Evolutionary conservation across 352 stramenopile species (phyloP).

Genomic region (Globisporangium alternatum): DNA sequence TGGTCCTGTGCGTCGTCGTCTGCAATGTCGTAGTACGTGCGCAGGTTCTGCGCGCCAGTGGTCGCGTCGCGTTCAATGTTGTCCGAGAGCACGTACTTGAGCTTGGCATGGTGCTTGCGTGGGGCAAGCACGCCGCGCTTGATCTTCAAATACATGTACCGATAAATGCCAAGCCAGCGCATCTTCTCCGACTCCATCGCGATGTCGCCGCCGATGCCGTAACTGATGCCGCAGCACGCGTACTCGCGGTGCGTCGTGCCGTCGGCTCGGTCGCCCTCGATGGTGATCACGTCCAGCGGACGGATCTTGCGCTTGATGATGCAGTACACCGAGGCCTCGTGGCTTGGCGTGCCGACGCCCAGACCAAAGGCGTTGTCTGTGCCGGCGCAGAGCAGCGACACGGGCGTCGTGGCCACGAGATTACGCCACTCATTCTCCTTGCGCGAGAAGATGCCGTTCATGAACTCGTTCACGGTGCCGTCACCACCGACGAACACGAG

Average conservation of each 20-base stretch:
- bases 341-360: slow-evolving; percentile 61
- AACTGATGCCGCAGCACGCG: slow-evolving; percentile 73
- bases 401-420: slow-evolving; percentile 64
- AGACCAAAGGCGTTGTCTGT: slow-evolving; percentile 81
- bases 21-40: slow-evolving; percentile 71
- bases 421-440: slow-evolving; percentile 71
- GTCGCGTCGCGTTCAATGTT: slow-evolving; percentile 33
- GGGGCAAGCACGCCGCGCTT: slow-evolving; percentile 59
- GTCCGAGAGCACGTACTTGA: slow-evolving; percentile 77
- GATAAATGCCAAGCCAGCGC: slow-evolving; percentile 63
- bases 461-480: slow-evolving; percentile 82
- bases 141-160: slow-evolving; percentile 72
- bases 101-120: slow-evolving; percentile 48
- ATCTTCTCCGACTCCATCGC: slow-evolving; percentile 69
- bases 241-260: slow-evolving; percentile 57
- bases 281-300: slow-evolving; percentile 65
- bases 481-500: slow-evolving; percentile 79
- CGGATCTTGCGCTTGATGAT: slow-evolving; percentile 84
- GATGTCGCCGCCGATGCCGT: slow-evolving; percentile 72
- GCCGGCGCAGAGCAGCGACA: slow-evolving; percentile 67
- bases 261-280: slow-evolving; percentile 42
- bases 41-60: slow-evolving; percentile 51
- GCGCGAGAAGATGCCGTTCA: slow-evolving; percentile 74
- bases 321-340: slow-evolving; percentile 67
- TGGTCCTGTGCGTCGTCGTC: slow-evolving; percentile 59